phyloP scores from a whole-genome alignment of 2,329 filamentous ascomycete species.

The Colletotrichum viniferum region DNA sequence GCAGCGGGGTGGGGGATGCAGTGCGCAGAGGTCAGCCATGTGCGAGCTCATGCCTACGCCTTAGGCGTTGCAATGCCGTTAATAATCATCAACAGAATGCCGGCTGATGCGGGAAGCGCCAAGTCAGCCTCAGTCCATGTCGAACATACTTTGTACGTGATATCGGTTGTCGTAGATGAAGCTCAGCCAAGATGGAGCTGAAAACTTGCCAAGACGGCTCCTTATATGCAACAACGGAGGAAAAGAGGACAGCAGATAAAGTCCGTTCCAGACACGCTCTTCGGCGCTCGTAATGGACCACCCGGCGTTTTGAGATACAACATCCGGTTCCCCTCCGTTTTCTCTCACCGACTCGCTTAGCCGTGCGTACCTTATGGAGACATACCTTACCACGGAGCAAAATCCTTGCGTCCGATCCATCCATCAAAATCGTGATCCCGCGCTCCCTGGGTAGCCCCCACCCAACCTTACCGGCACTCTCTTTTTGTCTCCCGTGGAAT shows the following conservation, averaged over 20 bases:
- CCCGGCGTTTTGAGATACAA: not conserved
- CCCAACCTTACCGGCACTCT: not conserved
- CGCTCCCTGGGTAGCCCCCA: not conserved
- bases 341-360: not conserved
- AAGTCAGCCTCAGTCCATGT: not conserved
- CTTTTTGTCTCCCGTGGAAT: not conserved
- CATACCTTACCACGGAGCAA: not conserved
- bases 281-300: no score
- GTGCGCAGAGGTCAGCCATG: not conserved
- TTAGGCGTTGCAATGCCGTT: not conserved
- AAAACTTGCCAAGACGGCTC: no score
- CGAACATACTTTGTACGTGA: no score
- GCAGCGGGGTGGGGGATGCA: not conserved
- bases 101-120: constrained; percentile 1
- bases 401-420: constrained; percentile 10
- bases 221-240: not conserved
- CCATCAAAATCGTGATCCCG: constrained; percentile 8
- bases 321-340: not conserved
- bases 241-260: not conserved
- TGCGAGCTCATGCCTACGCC: not conserved
- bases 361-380: no score
- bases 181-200: no score
- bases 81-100: not conserved
- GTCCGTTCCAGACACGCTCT: not conserved
- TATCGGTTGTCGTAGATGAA: no score